Percentiles rank a stretch among this genome's conserved stretches.
Conservation (phyloP, 352 stramenopile species). For the Phytophthora sansomeana region DNA sequence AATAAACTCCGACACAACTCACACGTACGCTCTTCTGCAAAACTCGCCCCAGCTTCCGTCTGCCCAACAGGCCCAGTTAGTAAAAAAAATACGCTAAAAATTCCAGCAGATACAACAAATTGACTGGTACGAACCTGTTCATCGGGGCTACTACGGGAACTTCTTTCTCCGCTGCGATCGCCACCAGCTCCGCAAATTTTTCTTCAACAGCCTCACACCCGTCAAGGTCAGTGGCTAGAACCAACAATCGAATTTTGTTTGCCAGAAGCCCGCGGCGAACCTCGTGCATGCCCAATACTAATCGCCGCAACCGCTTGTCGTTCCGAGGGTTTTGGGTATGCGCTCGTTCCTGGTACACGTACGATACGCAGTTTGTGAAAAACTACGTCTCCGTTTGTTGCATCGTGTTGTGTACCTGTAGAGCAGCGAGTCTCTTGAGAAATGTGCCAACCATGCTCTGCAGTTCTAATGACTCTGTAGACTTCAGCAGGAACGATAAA, state of each 20-base stretch:
- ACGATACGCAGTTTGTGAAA: conserved; percentile 2
- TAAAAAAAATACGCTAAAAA: too few species aligned
- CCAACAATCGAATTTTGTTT: conserved; percentile 86
- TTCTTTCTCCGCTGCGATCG: conserved; percentile 57
- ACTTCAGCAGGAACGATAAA: background rate
- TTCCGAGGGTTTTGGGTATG: conserved; percentile 71
- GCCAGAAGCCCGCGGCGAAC: conserved; percentile 86
- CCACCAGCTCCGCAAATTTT: conserved; percentile 87
- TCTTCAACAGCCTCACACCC: conserved; percentile 76
- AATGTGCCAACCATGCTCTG: conserved; percentile 24
- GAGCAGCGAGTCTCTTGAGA: conserved; percentile 36
- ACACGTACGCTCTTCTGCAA: conserved; percentile 95
- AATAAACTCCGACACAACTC: conserved; percentile 95
- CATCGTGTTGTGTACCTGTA: conserved; percentile 33
- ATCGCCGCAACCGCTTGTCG: conserved; percentile 67
- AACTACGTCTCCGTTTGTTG: background rate
- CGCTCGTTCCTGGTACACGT: conserved; percentile 63
- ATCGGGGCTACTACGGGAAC: conserved; percentile 56
- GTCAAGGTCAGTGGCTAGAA: conserved; percentile 94
- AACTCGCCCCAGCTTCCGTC: conserved; percentile 90
- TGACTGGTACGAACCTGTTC: conserved; percentile 46
- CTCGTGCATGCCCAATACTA: conserved; percentile 94
- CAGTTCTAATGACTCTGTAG: conserved; percentile 17
- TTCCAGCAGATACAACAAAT: background rate
- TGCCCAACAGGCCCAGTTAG: conserved; percentile 34